Percentiles rank a stretch among this genome's conserved stretches.
Evolutionary conservation across 192 early-diverging fungal species (phyloP).

Genomic region (Chytriomyces hyalinus): DNA sequence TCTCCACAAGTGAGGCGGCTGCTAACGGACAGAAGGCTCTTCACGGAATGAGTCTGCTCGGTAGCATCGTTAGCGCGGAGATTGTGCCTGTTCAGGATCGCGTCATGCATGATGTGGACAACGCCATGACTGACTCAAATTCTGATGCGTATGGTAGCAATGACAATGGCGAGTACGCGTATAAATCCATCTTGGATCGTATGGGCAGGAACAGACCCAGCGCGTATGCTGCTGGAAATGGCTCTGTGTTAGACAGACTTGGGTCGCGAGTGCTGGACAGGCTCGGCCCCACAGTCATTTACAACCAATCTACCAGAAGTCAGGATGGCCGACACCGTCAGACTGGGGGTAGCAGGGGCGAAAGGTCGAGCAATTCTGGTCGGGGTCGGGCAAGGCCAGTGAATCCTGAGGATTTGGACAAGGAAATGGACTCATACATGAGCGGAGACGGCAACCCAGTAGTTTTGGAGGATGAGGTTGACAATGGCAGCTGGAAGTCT

Average conservation of each 20-base stretch:
- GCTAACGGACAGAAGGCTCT: conserved; percentile 1
- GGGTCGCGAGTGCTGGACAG: conserved; percentile 24
- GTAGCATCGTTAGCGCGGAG: neutral
- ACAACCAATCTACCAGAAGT: conserved; percentile 3
- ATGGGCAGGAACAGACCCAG: conserved; percentile 21
- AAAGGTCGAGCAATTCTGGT: neutral
- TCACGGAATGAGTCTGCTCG: conserved; percentile 9
- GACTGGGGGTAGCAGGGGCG: neutral
- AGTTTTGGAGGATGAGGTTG: neutral
- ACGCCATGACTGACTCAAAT: neutral
- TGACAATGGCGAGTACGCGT: conserved; percentile 28
- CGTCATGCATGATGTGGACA: neutral
- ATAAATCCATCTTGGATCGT: conserved; percentile 25
- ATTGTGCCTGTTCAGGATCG: neutral
- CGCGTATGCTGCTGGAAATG: neutral
- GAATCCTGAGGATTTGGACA: conserved; percentile 21
- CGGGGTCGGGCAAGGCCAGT: neutral
- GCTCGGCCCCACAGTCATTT: conserved; percentile 18
- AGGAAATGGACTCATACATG: conserved; percentile 30
- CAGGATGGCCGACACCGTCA: neutral
- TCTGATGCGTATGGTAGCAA: neutral
- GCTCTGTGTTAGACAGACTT: conserved; percentile 12
- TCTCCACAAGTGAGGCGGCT: conserved; percentile 5
- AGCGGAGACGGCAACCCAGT: conserved; percentile 30
- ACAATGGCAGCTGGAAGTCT: neutral